A percentile compares a stretch with the other conserved stretches of the same genome.
These are phyloP conservation scores for Knufia petricola DNA, from an alignment of 2,329 filamentous ascomycete genomes.

Conservation along the genomic window DNA sequence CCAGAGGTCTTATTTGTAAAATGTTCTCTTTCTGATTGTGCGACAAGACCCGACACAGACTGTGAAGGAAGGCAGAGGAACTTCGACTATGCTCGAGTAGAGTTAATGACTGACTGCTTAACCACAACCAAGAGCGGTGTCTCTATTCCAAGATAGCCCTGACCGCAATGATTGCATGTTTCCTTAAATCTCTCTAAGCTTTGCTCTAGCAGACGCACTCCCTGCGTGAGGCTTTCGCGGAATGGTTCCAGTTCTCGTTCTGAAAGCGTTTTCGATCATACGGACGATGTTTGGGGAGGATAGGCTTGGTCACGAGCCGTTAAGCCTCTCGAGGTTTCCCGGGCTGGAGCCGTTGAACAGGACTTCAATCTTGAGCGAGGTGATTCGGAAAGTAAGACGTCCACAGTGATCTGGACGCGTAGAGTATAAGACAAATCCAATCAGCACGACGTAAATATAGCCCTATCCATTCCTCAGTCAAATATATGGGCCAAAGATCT, in stretches of 20 bases:
- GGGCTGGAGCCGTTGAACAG: constrained; percentile 1
- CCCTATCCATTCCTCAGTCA: constrained; percentile 1
- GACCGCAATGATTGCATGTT: constrained; percentile 3
- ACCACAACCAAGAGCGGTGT: no score
- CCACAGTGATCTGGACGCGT: constrained; percentile 1
- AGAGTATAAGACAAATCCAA: constrained; percentile 4
- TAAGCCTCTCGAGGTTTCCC: constrained; percentile 1
- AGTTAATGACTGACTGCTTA: no score
- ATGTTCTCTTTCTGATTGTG: no score
- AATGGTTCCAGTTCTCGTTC: constrained; percentile 1
- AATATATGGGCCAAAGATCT: constrained; percentile 3
- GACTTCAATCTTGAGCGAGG: constrained; percentile 1
- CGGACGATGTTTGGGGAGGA: neutral
- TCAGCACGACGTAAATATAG: constrained; percentile 1
- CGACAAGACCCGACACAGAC: no score
- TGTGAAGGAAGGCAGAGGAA: no score
- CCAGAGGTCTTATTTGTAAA: no score
- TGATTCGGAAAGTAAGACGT: constrained; percentile 3
- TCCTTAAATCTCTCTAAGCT: constrained; percentile 1
- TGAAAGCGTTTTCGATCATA: constrained; percentile 2
- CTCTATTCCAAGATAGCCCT: constrained; percentile 1
- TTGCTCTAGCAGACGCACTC: constrained; percentile 2
- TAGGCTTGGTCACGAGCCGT: constrained; percentile 3
- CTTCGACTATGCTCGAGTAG: no score
- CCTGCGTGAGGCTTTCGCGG: constrained; percentile 3